phyloP scores from a whole-genome alignment of 225 moss, liverwort and hornwort genomes.

The Neckera pumila region DNA sequence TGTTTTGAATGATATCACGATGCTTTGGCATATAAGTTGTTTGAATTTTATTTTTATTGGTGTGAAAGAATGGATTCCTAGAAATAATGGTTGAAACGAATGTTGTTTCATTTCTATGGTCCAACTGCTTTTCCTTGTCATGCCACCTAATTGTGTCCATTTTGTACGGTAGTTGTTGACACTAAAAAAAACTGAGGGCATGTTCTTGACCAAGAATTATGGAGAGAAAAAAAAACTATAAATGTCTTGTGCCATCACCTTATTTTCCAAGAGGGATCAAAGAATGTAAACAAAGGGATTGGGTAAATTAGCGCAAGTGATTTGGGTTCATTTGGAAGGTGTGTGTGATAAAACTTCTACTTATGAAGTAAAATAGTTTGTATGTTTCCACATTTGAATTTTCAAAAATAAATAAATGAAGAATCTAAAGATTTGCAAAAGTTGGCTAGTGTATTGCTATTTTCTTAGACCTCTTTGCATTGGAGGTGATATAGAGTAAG shows the following conservation, averaged over 20 bases:
- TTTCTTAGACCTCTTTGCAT: not conserved
- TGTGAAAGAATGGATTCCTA: not conserved
- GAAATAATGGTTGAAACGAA: not conserved
- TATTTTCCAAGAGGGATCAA: not conserved
- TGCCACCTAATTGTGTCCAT: not conserved
- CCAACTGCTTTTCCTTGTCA: not conserved
- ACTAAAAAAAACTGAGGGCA: not conserved
- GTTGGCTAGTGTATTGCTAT: not conserved
- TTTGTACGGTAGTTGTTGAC: not conserved
- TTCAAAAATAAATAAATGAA: not conserved
- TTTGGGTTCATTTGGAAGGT: fast-evolving
- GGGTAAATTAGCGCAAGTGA: not conserved
- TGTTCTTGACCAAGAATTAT: not conserved
- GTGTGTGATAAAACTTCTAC: not conserved
- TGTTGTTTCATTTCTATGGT: not conserved
- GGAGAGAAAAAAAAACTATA: not conserved
- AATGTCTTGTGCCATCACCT: not conserved
- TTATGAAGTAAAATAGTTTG: not conserved
- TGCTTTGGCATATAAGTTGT: not conserved
- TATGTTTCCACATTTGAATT: fast-evolving
- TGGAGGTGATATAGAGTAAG: not conserved
- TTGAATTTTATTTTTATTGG: not conserved
- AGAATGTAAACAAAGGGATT: not conserved
- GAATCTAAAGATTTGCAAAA: not conserved
- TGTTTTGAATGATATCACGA: not conserved